Evolutionary conservation across 495 filamentous ascomycete genomes (phyloP).

Genomic region (Aspergillus nanangensis): DNA sequence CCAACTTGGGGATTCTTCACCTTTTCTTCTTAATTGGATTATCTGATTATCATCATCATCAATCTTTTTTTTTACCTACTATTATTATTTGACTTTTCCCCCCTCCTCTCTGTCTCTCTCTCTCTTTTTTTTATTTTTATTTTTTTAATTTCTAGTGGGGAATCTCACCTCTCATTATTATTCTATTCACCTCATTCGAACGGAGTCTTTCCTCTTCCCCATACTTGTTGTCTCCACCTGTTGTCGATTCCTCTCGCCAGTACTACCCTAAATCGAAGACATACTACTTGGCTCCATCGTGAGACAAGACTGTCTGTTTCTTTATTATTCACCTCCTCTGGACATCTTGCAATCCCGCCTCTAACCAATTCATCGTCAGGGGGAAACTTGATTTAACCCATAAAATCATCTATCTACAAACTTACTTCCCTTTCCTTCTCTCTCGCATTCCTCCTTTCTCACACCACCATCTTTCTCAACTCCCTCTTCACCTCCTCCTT

Average conservation of each 20-base stretch:
- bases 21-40: too few relatives aligned
- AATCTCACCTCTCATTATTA: too few relatives aligned
- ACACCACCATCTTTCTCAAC: not conserved
- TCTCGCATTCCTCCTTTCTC: not conserved
- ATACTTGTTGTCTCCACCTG: conserved; percentile 8
- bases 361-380: not conserved
- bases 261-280: conserved; percentile 17
- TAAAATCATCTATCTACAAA: too few relatives aligned
- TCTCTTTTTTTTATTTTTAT: conserved; percentile 2
- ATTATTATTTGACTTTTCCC: too few relatives aligned
- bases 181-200: too few relatives aligned
- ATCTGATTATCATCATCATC: not conserved
- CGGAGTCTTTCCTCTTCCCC: not conserved
- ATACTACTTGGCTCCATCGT: conserved; percentile 7
- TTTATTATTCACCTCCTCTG: not conserved
- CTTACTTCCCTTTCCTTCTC: not conserved
- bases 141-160: not conserved
- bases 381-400: not conserved
- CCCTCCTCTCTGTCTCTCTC: too few relatives aligned
- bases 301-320: not conserved
- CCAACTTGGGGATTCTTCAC: too few relatives aligned
- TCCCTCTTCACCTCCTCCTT: conserved; percentile 5
- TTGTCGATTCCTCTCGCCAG: conserved; percentile 5
- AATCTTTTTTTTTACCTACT: not conserved
- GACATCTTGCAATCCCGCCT: not conserved